A percentile compares a stretch with the other conserved stretches of the same genome.
Conservation (phyloP, 2,329 filamentous ascomycete species). For the Tympanopsis confertula region DNA sequence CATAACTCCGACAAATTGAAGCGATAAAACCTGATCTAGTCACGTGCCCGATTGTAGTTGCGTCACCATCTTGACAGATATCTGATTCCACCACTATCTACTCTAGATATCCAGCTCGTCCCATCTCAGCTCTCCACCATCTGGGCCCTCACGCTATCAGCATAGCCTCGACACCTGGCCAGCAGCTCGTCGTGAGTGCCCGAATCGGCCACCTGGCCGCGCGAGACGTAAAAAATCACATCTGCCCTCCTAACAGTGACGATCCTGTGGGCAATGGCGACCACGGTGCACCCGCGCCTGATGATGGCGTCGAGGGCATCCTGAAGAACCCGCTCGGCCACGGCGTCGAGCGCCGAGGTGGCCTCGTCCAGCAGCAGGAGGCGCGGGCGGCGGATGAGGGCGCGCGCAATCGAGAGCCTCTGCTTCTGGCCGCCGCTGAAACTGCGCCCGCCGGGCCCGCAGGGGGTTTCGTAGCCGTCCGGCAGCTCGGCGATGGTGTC, state of each 20-base stretch:
- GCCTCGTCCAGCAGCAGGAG: constrained; percentile 77
- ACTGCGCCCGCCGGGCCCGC: constrained; percentile 77
- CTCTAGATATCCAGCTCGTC: no score
- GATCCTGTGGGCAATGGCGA: constrained; percentile 84
- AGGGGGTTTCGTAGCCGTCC: constrained; percentile 61
- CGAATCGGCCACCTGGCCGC: constrained; percentile 72
- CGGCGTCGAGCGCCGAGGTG: constrained; percentile 64
- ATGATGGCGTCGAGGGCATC: constrained; percentile 71
- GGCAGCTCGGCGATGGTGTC: no score
- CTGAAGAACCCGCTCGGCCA: constrained; percentile 71
- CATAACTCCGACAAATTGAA: no score
- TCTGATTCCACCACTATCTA: no score
- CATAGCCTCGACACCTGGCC: constrained; percentile 60
- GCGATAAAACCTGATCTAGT: no score
- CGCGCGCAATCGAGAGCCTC: constrained; percentile 83
- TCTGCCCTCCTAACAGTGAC: constrained; percentile 92
- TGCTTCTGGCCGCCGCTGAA: constrained; percentile 90
- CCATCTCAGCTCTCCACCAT: no score
- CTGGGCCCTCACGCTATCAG: no score
- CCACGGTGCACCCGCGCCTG: constrained; percentile 69
- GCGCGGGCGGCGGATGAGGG: constrained; percentile 80
- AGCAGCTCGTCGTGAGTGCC: constrained; percentile 70
- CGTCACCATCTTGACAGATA: no score
- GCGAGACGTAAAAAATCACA: constrained; percentile 91
- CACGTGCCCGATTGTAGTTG: no score